Conservation (phyloP, 2,329 filamentous ascomycete genomes). For the Hymenoscyphus linearis region DNA sequence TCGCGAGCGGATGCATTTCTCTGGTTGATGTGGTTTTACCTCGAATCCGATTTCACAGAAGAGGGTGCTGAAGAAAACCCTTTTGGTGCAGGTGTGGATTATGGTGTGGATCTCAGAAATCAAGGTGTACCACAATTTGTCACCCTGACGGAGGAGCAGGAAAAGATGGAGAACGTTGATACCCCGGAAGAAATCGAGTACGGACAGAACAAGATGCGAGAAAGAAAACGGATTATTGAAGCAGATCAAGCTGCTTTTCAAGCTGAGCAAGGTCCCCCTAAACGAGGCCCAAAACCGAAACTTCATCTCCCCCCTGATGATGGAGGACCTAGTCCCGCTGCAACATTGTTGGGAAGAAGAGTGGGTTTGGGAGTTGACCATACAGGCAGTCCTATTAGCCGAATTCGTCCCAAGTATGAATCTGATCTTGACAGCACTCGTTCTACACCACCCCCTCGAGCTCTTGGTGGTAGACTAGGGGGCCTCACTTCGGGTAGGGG, state of each 20-base stretch:
- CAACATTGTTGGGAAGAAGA: constrained; percentile 53
- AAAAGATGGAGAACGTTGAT: constrained; percentile 68
- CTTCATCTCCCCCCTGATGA: constrained; percentile 35
- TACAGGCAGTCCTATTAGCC: constrained; percentile 36
- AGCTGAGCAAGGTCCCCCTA: constrained; percentile 43
- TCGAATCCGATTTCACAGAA: constrained; percentile 89
- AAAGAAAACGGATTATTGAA: constrained; percentile 68
- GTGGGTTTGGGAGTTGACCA: constrained; percentile 48
- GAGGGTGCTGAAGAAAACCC: constrained; percentile 87
- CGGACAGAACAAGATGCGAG: constrained; percentile 67
- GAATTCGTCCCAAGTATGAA: constrained; percentile 59
- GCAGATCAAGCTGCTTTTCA: constrained; percentile 55
- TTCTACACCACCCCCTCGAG: constrained; percentile 45
- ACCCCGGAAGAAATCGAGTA: constrained; percentile 64
- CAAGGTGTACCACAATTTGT: constrained; percentile 65
- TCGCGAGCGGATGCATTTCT: constrained; percentile 85
- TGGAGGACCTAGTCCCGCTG: constrained; percentile 43
- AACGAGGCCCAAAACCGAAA: constrained; percentile 42
- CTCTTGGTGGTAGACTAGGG: constrained; percentile 31
- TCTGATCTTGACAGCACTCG: constrained; percentile 49
- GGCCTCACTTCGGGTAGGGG: constrained; percentile 23
- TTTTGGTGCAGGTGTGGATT: constrained; percentile 70
- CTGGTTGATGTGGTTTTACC: constrained; percentile 99
- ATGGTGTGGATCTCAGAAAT: constrained; percentile 58
- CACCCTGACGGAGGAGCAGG: constrained; percentile 59